Evolutionary conservation across 441 rosid genomes (phyloP).

Genomic region (Populus hybrid): DNA sequence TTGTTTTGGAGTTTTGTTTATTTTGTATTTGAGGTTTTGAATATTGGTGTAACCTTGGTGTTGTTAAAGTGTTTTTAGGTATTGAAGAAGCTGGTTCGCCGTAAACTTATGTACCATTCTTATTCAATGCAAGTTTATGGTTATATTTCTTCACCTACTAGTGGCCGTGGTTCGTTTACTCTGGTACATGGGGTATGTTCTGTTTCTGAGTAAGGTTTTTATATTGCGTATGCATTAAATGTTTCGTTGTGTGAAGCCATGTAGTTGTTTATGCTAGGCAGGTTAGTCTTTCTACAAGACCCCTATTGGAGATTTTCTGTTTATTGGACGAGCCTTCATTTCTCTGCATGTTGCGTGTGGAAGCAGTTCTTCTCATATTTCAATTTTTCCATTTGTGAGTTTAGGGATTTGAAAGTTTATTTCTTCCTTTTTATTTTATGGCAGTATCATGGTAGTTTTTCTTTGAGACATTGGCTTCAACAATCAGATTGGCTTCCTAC

Average conservation of each 20-base stretch:
- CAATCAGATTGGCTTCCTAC: conserved; percentile 97
- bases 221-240: neutral
- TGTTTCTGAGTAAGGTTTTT: conserved; percentile 9
- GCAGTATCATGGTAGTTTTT: conserved; percentile 95
- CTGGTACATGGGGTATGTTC: conserved; percentile 84
- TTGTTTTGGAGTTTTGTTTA: neutral
- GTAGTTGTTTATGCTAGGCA: neutral
- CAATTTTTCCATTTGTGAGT: neutral
- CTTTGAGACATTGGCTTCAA: conserved; percentile 94
- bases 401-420: neutral
- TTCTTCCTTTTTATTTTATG: conserved; percentile 11
- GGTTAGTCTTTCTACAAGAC: neutral
- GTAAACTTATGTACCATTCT: conserved; percentile 80
- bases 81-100: conserved; percentile 76
- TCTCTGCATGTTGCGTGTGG: neutral
- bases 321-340: neutral
- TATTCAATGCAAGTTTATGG: conserved; percentile 98
- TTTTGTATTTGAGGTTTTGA: neutral
- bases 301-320: neutral
- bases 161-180: conserved; percentile 52
- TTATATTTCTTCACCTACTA: conserved; percentile 44
- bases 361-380: neutral
- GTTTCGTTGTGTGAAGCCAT: neutral
- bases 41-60: neutral
- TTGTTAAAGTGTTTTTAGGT: conserved; percentile 46